Conservation (phyloP, 2,329 filamentous ascomycete species). For the Mycosphaerella arachidis region DNA sequence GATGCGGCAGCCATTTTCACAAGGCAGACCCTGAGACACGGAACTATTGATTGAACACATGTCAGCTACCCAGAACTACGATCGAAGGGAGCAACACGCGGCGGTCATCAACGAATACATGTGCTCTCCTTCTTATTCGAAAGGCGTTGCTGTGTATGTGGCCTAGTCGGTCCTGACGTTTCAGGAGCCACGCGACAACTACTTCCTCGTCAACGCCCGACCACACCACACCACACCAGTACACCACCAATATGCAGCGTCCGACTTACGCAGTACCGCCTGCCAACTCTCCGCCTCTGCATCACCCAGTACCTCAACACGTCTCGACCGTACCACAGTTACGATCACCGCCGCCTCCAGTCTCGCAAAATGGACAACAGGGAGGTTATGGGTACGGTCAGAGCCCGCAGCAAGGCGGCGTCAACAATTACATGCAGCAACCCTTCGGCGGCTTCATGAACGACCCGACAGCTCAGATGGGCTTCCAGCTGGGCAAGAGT, state of each 20-base stretch:
- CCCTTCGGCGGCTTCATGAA: conserved; percentile 91
- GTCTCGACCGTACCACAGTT: conserved; percentile 97
- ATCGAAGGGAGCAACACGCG: not conserved
- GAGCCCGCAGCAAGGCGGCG: conserved; percentile 49
- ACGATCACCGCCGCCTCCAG: conserved; percentile 81
- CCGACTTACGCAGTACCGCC: conserved; percentile 70
- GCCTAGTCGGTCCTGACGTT: not conserved
- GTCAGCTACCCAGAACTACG: not conserved
- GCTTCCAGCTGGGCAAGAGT: conserved; percentile 86
- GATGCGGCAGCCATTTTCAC: not conserved
- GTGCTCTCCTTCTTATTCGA: not conserved
- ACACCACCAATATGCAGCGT: conserved; percentile 68
- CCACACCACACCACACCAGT: not conserved
- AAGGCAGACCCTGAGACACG: not conserved
- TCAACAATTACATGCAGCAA: conserved; percentile 42
- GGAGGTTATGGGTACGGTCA: conserved; percentile 59
- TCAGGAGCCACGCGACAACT: not conserved
- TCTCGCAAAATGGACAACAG: conserved; percentile 62
- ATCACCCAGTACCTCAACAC: conserved; percentile 96
- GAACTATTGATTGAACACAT: not conserved
- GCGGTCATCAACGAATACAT: not conserved
- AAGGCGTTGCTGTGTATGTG: not conserved
- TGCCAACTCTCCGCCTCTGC: conserved; percentile 80
- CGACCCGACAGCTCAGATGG: conserved; percentile 91
- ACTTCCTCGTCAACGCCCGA: not conserved